Evolutionary conservation across 2,329 filamentous ascomycete genomes (phyloP), one percentile per base, ranked within the genome.

Genomic region (Stemphylium lycopersici): DNA sequence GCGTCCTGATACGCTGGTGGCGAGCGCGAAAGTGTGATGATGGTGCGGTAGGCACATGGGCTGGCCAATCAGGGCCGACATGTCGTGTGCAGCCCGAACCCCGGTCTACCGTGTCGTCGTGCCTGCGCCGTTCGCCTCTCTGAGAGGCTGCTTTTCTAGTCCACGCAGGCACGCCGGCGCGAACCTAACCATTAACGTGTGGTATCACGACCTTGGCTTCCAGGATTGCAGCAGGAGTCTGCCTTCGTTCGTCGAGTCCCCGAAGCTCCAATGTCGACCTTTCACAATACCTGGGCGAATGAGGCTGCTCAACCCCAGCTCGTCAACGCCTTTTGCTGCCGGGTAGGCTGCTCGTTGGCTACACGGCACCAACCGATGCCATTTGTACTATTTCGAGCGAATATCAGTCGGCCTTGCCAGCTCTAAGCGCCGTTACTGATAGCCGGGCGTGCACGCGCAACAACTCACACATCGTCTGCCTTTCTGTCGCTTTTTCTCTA

Each of bases 341-440:
- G 51, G 64, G 59, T 56, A 60, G 58, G 56, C 55, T 62, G 55
- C 60, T 69, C 61, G 58, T 59, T 68, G 61, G 60, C 60, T 66
- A 51, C 55, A 68, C 53, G 54, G 52, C 50, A 58, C 61, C 55
- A 60, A 63, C 62, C 65, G 58, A 47, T 69, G 62, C 62, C 58
- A 36, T 46, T 59, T 52, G 63, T 68, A 65, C 72, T 74, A 72
- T 74, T 74, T 71, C 73, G 63, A 73, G 68, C 67, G 64, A 59
- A 62, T 66, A 69, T 69, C 65, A 67, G 55, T 67, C 65, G 38
- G 62, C 54, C 36, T 36, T 65, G 63, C 57, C 67, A 61, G 58
- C 58, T 55, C 59, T 75, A 75, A 75, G 72, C 72, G 72, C 72
- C 71, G 58, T 60, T 64, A 59, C 66, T 74, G 68, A 75, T 73